Conservation (phyloP, 495 filamentous ascomycete species). For the Podospora bellae-mahoneyi region DNA sequence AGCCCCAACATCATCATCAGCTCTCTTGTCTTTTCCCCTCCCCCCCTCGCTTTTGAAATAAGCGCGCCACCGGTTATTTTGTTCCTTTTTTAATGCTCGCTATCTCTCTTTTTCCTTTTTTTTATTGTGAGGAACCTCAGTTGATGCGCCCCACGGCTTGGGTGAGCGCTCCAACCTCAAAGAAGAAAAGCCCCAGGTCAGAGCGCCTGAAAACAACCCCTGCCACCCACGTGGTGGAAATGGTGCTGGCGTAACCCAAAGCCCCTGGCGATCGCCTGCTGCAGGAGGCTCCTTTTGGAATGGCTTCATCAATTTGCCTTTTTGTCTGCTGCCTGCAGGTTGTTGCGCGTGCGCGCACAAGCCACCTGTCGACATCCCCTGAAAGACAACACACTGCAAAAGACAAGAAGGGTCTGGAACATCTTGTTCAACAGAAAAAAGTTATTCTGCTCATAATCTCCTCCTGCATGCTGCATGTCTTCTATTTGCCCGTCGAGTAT, state of each 20-base stretch:
- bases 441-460: neutral
- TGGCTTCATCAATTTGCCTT: neutral
- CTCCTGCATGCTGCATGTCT: neutral
- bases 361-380: neutral
- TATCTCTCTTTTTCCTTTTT: neutral
- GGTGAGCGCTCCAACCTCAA: neutral
- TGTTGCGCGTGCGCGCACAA: neutral
- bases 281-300: neutral
- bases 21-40: neutral
- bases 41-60: neutral
- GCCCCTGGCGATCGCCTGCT: conserved; percentile 6
- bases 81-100: neutral
- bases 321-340: neutral
- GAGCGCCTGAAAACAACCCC: neutral
- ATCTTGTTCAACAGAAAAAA: neutral
- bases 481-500: neutral
- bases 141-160: neutral
- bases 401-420: neutral
- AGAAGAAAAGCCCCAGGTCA: neutral
- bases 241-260: neutral
- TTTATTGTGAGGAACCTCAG: neutral
- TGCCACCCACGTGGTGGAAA: conserved; percentile 2
- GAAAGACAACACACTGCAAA: too few relatives aligned
- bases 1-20: neutral
- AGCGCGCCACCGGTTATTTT: neutral